Conservation (phyloP, 192 early-diverging fungal species). For the Coemansia sp. region DNA sequence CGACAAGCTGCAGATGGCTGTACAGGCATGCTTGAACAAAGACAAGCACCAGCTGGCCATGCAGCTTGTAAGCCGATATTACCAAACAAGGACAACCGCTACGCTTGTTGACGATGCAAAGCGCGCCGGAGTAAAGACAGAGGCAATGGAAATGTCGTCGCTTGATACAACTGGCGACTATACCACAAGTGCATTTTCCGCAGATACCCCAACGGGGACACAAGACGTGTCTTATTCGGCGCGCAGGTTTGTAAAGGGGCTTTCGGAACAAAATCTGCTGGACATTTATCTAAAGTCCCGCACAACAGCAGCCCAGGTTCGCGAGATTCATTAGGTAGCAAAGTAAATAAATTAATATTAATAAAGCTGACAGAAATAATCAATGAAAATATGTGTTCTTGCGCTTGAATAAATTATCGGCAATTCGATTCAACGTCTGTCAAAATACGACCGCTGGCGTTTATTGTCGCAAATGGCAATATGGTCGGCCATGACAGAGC, state of each 20-base stretch:
- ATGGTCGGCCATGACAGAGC: conserved; percentile 47
- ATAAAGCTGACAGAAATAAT: too few species aligned
- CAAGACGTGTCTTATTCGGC: conserved; percentile 18
- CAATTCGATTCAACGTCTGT: neutral
- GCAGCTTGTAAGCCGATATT: conserved; percentile 39
- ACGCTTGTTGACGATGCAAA: conserved; percentile 28
- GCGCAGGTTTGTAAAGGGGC: conserved; percentile 11
- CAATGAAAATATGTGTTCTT: too few species aligned
- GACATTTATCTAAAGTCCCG: conserved; percentile 37
- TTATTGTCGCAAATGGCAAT: conserved; percentile 36
- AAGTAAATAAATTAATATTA: conserved; percentile 1
- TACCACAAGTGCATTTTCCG: neutral
- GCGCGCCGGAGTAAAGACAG: conserved; percentile 17
- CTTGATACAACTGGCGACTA: neutral
- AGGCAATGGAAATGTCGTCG: neutral
- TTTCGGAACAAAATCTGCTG: conserved; percentile 31
- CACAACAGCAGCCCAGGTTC: neutral
- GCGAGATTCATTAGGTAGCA: neutral
- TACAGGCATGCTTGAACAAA: conserved; percentile 33
- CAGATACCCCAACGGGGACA: conserved; percentile 6
- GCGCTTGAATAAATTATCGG: neutral
- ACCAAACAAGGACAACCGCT: conserved; percentile 25
- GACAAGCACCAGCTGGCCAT: conserved; percentile 34
- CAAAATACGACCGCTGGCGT: neutral
- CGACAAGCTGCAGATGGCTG: conserved; percentile 29